Evolutionary conservation across 129 eudicot genomes (phyloP), one percentile per base, ranked within the genome.

Genomic region (Saussurea involucrata): DNA sequence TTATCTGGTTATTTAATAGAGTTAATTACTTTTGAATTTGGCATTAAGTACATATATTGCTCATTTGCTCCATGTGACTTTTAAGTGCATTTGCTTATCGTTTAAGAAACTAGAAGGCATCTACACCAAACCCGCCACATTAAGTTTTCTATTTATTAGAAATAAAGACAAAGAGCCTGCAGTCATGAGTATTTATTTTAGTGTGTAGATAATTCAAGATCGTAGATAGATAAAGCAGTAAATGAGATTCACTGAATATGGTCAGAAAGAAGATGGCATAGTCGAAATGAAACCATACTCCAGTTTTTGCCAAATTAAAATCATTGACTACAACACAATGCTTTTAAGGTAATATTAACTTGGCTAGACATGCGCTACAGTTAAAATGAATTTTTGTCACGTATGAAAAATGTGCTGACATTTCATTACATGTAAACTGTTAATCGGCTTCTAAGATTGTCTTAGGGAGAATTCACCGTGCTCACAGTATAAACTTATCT

Each of bases 71-170:
- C 28, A 20, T 40, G 20, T 37, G 7, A 75, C n/a, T 36, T 75
- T 27, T 75, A n/a, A 49, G 31, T 29, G 49, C 73, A 76, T 66
- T 66, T 76, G 66, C 11, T 76, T 66, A 46, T 46, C 37, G 69
- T 63, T 63, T 67, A 44, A 66, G 73, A 66, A 29, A 44, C 66
- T 49, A 44, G 9, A 28, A 27, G 58, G 11, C 37, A 66, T 66
- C 32, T 76, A 66, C 33, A 76, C 66, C 69, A 33, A 61, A 61
- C 60, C 34, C 21, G 10, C 11, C 71, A 67, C 6, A 13, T 46
- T 42, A 40, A 42, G 4, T 63, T 36, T 32, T 33, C 46, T 49
- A 17, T 0, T 66, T 67, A 76, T 15, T 69, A 29, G 11, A 44
- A n/a, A 46, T 71, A 72, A 64, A 18, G 49, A 55, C 49, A 73